Evolutionary conservation across 2,329 filamentous ascomycete genomes (phyloP), one percentile per base, ranked within the genome.

Genomic region (Aspergillus melleus): DNA sequence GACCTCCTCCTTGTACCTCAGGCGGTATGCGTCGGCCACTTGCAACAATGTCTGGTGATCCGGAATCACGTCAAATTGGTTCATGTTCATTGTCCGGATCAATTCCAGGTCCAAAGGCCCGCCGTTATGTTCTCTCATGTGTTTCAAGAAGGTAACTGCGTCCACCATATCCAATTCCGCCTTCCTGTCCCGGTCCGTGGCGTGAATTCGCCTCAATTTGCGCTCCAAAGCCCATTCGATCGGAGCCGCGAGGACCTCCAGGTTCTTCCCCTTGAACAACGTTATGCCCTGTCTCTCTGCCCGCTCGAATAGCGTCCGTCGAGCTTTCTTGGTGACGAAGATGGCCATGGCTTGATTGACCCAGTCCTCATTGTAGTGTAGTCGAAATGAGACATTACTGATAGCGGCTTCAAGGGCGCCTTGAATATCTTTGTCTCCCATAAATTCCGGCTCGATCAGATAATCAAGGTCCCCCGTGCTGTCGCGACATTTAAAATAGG

Each of bases 211-310:
- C 44, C 73, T 62, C 30, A 76, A 52, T 49, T 76, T 76, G n/a
- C 71, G 65, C 55, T 76, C 72, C 5, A 76, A 61, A 1, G 72
- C 71, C 73, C 73, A 75, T 54, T 76, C 68, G 19, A 75, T 61
- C n/a, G 73, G 72, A 5, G 66, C 71, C 3, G 73, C 73, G 14
- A 74, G 66, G 29, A 74, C 61, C 26, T 66, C 59, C 5, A 76
- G 55, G 49, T 72, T 60, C 5, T 64, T 57, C 1, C 72, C 73
- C 50, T 66, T 55, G 60, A 66, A 76, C 1, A 75, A 63, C 6
- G 67, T 65, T 32, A 74, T 75, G 52, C 70, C 64, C 52, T 74
- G 73, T 59, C 70, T 65, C 19, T 68, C 65, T 8, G 72, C 72
- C 57, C 67, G 60, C 49, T 69, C 53, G 52, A 74, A 74, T 8